phyloP scores from a whole-genome alignment of 1,139 yeast genomes.

The Saccharomyces hybrid region DNA sequence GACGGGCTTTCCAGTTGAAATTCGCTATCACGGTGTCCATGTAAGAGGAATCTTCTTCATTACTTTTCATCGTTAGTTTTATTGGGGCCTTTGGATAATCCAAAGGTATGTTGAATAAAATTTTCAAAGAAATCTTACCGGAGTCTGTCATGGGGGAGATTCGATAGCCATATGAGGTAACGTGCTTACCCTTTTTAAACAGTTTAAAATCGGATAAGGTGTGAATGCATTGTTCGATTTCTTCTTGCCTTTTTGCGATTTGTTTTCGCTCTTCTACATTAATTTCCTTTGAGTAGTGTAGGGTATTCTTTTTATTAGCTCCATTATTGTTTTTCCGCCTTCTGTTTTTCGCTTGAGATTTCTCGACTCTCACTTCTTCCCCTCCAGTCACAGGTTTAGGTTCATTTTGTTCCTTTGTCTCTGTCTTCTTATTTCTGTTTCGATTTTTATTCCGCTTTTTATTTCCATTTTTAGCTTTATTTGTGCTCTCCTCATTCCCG shows the following conservation, averaged over 20 bases:
- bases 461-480: background rate
- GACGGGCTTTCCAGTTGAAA: constrained; percentile 9
- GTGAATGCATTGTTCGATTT: constrained; percentile 12
- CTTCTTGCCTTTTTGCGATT: constrained; percentile 1
- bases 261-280: background rate
- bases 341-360: background rate
- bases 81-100: constrained; percentile 17
- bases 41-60: background rate
- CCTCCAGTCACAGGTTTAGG: background rate
- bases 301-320: background rate
- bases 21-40: constrained; percentile 1
- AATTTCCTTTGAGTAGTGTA: background rate
- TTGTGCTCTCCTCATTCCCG: background rate
- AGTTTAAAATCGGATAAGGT: constrained; percentile 11
- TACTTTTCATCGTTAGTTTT: constrained; percentile 6
- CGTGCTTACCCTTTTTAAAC: constrained; percentile 13
- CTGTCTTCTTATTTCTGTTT: background rate
- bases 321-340: background rate
- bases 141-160: constrained; percentile 2
- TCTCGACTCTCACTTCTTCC: background rate
- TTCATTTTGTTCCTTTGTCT: background rate
- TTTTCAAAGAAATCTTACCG: constrained; percentile 5
- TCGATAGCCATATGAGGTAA: constrained; percentile 13
- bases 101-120: constrained; percentile 13
- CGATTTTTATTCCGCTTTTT: background rate